Evolutionary conservation across 83 land plant species (phyloP).

Genomic region (Diphasiastrum complanatum): DNA sequence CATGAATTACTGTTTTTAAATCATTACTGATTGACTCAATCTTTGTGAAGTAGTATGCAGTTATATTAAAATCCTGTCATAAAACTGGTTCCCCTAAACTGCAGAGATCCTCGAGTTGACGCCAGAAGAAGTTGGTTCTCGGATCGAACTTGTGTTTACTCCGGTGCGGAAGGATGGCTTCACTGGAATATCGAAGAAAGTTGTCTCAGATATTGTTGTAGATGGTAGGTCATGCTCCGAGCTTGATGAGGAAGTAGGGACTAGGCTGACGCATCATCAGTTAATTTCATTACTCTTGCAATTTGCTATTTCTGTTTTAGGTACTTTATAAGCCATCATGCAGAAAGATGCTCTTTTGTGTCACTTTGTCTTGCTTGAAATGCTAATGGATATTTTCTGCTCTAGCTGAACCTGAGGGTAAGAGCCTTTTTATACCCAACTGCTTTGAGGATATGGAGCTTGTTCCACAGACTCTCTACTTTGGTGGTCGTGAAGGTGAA

Average conservation of each 20-base stretch:
- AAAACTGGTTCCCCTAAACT: too few species aligned
- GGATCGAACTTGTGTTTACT: constrained; percentile 70
- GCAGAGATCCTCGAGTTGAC: constrained; percentile 57
- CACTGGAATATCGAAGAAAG: constrained; percentile 42
- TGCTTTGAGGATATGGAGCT: constrained; percentile 68
- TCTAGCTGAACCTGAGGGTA: constrained; percentile 73
- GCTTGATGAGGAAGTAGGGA: neutral
- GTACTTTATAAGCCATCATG: neutral
- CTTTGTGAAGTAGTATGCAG: too few species aligned
- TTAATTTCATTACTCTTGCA: neutral
- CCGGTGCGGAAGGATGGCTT: constrained; percentile 75
- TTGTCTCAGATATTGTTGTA: constrained; percentile 50
- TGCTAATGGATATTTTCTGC: constrained; percentile 6
- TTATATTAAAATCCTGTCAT: too few species aligned
- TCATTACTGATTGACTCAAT: too few species aligned
- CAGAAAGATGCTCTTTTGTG: neutral
- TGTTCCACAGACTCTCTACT: constrained; percentile 63
- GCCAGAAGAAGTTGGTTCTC: constrained; percentile 63
- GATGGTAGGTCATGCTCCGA: constrained; percentile 49
- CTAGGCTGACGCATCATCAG: neutral
- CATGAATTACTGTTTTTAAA: too few species aligned
- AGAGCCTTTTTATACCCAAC: constrained; percentile 57
- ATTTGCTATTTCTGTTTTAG: neutral
- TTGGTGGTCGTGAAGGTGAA: constrained; percentile 79
- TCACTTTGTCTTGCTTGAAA: neutral